Conservation (phyloP, 192 early-diverging fungal species). For the Rhizophagus sp. region DNA sequence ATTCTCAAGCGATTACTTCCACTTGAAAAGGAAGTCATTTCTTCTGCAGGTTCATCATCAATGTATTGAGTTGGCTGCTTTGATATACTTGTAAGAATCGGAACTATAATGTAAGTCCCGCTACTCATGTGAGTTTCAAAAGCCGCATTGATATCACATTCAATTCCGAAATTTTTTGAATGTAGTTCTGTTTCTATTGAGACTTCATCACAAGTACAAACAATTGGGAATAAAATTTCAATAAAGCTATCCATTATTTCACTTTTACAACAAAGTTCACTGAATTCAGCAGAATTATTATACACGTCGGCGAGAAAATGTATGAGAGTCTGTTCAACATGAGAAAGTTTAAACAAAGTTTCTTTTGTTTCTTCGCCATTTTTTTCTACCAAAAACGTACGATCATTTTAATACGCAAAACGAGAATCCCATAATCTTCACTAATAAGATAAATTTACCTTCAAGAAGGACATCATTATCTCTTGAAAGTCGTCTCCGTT, state of each 20-base stretch:
- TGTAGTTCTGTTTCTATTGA: conserved; percentile 48
- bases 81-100: conserved; percentile 5
- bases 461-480: background rate
- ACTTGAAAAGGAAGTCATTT: conserved; percentile 22
- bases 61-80: background rate
- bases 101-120: background rate
- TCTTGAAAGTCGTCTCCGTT: conserved; percentile 14
- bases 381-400: background rate
- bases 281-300: conserved; percentile 48
- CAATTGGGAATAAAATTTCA: conserved; percentile 54
- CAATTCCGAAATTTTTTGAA: conserved; percentile 42
- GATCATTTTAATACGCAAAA: background rate
- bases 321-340: conserved; percentile 45
- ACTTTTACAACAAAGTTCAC: conserved; percentile 47
- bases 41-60: conserved; percentile 29
- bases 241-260: conserved; percentile 58
- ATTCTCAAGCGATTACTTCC: background rate
- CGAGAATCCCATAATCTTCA: background rate
- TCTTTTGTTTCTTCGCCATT: conserved; percentile 28
- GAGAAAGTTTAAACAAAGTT: conserved; percentile 35
- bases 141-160: conserved; percentile 25
- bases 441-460: background rate
- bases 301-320: conserved; percentile 53
- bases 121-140: conserved; percentile 3
- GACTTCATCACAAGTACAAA: conserved; percentile 46